A percentile compares a stretch with the other conserved stretches of the same genome.
These are phyloP conservation scores for Schizophyllum commune DNA, from an alignment of 1,284 basidiomycete genomes.

Conservation along the genomic window DNA sequence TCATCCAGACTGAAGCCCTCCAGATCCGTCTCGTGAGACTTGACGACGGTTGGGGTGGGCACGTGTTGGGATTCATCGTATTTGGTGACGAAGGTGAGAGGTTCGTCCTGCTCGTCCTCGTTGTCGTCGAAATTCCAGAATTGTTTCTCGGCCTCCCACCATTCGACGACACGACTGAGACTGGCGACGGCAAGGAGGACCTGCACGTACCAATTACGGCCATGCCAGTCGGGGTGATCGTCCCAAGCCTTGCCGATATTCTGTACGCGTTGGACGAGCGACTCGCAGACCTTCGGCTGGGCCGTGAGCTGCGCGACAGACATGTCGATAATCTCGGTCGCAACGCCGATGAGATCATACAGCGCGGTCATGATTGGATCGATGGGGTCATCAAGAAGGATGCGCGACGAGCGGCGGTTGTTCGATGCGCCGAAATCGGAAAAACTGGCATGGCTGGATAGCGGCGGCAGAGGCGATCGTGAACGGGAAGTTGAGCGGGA, in stretches of 20 bases:
- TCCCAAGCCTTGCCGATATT: constrained; percentile 93
- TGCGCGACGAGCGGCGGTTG: constrained; percentile 66
- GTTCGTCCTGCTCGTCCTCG: constrained; percentile 84
- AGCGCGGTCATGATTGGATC: constrained; percentile 88
- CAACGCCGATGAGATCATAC: constrained; percentile 89
- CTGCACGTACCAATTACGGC: constrained; percentile 97
- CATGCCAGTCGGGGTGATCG: constrained; percentile 96
- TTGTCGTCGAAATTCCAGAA: constrained; percentile 99
- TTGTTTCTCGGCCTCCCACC: constrained; percentile 99
- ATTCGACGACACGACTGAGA: constrained; percentile 93
- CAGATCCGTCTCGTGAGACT: constrained; percentile 35
- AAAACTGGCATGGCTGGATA: constrained; percentile 52
- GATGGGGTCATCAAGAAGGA: constrained; percentile 70
- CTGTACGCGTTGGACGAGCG: constrained; percentile 86
- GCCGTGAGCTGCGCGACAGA: constrained; percentile 80
- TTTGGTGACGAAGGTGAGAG: constrained; percentile 84
- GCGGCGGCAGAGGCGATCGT: constrained; percentile 85
- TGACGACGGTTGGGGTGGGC: constrained; percentile 31
- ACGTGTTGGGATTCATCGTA: constrained; percentile 47
- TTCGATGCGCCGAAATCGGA: constrained; percentile 46
- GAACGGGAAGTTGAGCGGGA: constrained; percentile 97
- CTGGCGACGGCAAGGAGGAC: constrained; percentile 94
- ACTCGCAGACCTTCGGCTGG: constrained; percentile 78
- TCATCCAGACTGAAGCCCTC: constrained; percentile 44
- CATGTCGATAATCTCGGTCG: constrained; percentile 93